Evolutionary conservation across 305 asterid species (phyloP).

Genomic region (Fraxinus floribunda): DNA sequence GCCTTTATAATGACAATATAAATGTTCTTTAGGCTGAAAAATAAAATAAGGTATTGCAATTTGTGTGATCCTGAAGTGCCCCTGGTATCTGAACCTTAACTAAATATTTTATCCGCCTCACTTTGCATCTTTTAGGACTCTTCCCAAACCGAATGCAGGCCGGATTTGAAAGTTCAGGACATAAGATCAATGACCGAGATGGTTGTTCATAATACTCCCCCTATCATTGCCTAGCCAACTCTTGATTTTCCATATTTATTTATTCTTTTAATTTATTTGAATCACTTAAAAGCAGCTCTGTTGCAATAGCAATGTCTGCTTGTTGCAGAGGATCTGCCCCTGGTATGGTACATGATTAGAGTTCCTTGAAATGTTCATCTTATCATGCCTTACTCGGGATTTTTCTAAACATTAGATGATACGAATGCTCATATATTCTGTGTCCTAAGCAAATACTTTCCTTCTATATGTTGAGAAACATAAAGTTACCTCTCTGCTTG

Average conservation of each 20-base stretch:
- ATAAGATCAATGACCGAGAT: not conserved
- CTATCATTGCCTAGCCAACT: not conserved
- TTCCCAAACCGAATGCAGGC: not conserved
- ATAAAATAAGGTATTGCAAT: not conserved
- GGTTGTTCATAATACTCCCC: conserved; percentile 1
- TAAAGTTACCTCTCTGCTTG: not conserved
- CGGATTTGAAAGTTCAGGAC: not conserved
- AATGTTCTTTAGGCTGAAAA: not conserved
- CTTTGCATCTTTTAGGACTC: not conserved
- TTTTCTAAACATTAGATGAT: not conserved
- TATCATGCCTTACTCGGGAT: not conserved
- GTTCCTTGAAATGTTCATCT: not conserved
- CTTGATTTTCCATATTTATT: not conserved
- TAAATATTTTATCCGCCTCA: not conserved
- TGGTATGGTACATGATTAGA: not conserved
- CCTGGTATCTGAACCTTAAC: not conserved
- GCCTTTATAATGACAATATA: not conserved
- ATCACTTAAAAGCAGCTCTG: not conserved
- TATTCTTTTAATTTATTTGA: too few relatives aligned
- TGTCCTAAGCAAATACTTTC: not conserved
- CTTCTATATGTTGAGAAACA: not conserved
- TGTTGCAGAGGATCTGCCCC: not conserved
- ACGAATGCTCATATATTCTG: not conserved
- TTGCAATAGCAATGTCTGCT: not conserved
- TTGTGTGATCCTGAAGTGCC: not conserved